phyloP scores from a whole-genome alignment of 192 early-diverging fungal genomes.

The Lobosporangium transversale region DNA sequence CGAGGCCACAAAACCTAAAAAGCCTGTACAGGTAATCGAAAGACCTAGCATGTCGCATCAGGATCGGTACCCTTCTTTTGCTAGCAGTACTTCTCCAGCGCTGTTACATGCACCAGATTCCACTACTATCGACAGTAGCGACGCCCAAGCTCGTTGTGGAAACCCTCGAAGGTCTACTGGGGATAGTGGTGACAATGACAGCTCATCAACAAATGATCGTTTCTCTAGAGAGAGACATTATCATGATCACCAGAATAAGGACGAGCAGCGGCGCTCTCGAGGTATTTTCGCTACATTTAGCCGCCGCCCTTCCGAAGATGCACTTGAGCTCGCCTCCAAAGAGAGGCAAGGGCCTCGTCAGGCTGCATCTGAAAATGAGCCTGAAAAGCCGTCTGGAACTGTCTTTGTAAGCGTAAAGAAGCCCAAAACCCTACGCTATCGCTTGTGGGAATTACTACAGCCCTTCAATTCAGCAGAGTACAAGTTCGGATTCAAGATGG shows the following conservation, averaged over 20 bases:
- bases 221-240: not conserved
- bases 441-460: constrained; percentile 53
- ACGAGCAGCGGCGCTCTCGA: not conserved
- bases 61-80: constrained; percentile 29
- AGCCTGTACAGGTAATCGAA: not conserved
- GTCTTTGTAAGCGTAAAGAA: constrained; percentile 30
- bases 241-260: not conserved
- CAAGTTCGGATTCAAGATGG: constrained; percentile 66
- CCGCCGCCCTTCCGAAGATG: constrained; percentile 4
- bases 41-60: not conserved
- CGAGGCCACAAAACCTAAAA: not conserved
- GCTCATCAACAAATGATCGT: not conserved
- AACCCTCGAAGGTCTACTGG: not conserved
- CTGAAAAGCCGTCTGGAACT: not conserved
- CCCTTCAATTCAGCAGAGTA: constrained; percentile 53
- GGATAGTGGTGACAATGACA: not conserved
- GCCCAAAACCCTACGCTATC: constrained; percentile 45
- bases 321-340: not conserved
- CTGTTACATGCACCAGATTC: constrained; percentile 11
- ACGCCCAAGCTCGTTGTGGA: not conserved
- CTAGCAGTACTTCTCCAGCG: constrained; percentile 13
- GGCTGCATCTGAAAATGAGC: not conserved
- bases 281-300: constrained; percentile 16
- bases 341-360: not conserved
- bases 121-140: constrained; percentile 5